Conservation (phyloP, 768 basidiomycete species). For the Macrolepiota albuminosa region DNA sequence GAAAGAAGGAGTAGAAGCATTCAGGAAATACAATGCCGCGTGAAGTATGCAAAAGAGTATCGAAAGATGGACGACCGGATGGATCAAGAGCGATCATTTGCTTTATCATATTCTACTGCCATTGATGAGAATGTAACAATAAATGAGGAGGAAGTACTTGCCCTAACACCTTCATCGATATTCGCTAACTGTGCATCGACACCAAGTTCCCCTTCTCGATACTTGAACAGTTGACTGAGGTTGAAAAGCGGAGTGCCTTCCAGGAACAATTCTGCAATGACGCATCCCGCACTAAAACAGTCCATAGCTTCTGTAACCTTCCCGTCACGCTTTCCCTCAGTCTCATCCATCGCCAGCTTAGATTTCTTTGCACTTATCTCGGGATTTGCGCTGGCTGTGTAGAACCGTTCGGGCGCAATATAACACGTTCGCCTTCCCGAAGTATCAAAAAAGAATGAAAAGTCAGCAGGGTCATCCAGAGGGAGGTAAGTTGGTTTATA, state of each 20-base stretch:
- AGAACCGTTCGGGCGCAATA: slow-evolving; percentile 94
- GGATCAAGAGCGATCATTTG: slow-evolving; percentile 89
- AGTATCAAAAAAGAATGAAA: slow-evolving; percentile 97
- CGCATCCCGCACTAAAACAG: slow-evolving; percentile 92
- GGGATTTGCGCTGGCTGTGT: slow-evolving; percentile 62
- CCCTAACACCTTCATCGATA: slow-evolving; percentile 76
- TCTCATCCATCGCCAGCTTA: slow-evolving; percentile 45
- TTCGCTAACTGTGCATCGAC: slow-evolving; percentile 66
- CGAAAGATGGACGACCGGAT: slow-evolving; percentile 72
- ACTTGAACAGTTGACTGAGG: slow-evolving; percentile 92
- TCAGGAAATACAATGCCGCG: slow-evolving; percentile 85
- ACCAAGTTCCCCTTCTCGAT: slow-evolving; percentile 77
- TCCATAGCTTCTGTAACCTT: slow-evolving; percentile 96
- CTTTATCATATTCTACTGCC: slow-evolving; percentile 71
- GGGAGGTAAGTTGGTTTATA: slow-evolving; percentile 97
- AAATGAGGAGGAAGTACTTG: slow-evolving; percentile 33
- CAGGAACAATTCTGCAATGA: slow-evolving; percentile 91
- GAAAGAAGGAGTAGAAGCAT: slow-evolving; percentile 91
- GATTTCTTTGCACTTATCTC: slow-evolving; percentile 69
- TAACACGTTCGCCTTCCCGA: slow-evolving; percentile 93
- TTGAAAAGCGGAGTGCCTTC: slow-evolving; percentile 94
- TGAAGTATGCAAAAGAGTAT: slow-evolving; percentile 66
- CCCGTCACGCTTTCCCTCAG: slow-evolving; percentile 67
- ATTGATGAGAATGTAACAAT: slow-evolving; percentile 18
- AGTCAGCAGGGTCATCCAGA: slow-evolving; percentile 94